Percentiles rank a stretch among this genome's conserved stretches.
These are phyloP conservation scores for Chlamydomonas sphaeroides DNA, from an alignment of 139 green algal species.

Conservation along the genomic window DNA sequence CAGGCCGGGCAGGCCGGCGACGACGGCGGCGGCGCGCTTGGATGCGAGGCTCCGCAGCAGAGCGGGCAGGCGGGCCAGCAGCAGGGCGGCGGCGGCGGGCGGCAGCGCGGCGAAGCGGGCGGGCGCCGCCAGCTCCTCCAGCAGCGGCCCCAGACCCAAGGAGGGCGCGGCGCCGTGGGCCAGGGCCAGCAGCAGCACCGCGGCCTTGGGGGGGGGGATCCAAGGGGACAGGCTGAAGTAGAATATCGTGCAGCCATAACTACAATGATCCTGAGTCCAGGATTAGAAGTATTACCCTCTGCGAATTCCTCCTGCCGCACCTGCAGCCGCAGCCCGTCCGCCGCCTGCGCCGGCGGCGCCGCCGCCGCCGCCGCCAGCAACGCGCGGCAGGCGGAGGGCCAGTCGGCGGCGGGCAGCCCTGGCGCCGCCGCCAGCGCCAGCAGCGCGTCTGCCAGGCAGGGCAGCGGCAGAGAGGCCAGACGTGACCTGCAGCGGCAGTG, in stretches of 20 bases:
- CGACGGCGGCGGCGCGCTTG: slow-evolving; percentile 7
- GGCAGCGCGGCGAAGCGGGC: slow-evolving; percentile 27
- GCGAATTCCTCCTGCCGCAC: too few species aligned
- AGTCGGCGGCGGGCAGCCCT: slow-evolving; percentile 26
- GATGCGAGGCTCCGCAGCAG: slow-evolving; percentile 11
- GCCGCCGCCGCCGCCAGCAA: too few species aligned
- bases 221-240: too few species aligned
- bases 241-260: too few species aligned
- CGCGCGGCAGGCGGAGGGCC: not conserved
- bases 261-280: too few species aligned
- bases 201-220: too few species aligned
- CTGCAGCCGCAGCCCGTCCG: too few species aligned
- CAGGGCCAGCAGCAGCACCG: slow-evolving; percentile 31
- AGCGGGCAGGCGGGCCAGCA: slow-evolving; percentile 19
- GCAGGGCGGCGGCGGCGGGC: not conserved
- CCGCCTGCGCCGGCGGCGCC: too few species aligned
- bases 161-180: slow-evolving; percentile 1
- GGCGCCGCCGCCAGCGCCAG: slow-evolving; percentile 12
- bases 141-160: slow-evolving; percentile 2
- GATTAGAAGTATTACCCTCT: too few species aligned
- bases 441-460: not conserved
- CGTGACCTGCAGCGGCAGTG: not conserved
- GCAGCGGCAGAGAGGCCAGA: not conserved
- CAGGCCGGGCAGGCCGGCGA: slow-evolving; percentile 2
- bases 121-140: slow-evolving; percentile 29